Percentiles rank a stretch among this genome's conserved stretches.
Conservation (phyloP, 352 stramenopile species). For the Saprolegnia parasitica region DNA sequence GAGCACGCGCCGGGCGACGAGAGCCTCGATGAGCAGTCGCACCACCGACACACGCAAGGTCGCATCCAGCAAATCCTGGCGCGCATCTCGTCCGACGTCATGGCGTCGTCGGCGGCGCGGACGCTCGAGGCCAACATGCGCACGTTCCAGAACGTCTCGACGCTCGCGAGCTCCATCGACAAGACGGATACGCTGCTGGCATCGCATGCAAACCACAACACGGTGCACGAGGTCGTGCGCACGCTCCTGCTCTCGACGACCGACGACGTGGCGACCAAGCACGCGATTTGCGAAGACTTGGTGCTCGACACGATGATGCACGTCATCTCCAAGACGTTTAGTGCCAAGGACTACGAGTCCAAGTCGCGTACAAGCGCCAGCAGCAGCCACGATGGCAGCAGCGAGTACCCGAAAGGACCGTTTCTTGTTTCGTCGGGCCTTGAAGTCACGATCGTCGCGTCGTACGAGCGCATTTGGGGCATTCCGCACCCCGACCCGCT, state of each 20-base stretch:
- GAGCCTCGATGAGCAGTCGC: slow-evolving; percentile 29
- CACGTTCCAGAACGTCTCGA: slow-evolving; percentile 49
- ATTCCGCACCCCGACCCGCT: slow-evolving; percentile 71
- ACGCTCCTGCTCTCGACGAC: slow-evolving; percentile 31
- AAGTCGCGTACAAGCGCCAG: slow-evolving; percentile 24
- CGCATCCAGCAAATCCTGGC: slow-evolving; percentile 63
- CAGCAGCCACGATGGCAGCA: slow-evolving; percentile 40
- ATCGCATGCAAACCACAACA: slow-evolving; percentile 14
- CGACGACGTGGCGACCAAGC: slow-evolving; percentile 19
- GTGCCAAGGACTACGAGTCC: slow-evolving; percentile 47
- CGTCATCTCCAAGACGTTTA: slow-evolving; percentile 63
- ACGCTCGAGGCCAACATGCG: slow-evolving; percentile 53
- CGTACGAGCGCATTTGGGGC: slow-evolving; percentile 79
- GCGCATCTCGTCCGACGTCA: slow-evolving; percentile 44
- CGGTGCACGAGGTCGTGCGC: slow-evolving; percentile 30
- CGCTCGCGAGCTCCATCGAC: slow-evolving; percentile 49
- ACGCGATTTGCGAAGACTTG: slow-evolving; percentile 51
- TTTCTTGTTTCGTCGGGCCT: slow-evolving; percentile 62
- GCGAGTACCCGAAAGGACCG: slow-evolving; percentile 63
- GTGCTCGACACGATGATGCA: slow-evolving; percentile 76
- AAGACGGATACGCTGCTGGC: slow-evolving; percentile 4
- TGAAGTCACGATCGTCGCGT: slow-evolving; percentile 63
- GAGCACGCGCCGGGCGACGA: slow-evolving; percentile 4
- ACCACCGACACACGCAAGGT: slow-evolving; percentile 16
- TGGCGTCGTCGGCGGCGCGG: slow-evolving; percentile 36